Percentiles rank a stretch among this genome's conserved stretches.
Conservation (phyloP, 1,139 yeast genomes). For the Pichia sp. region DNA sequence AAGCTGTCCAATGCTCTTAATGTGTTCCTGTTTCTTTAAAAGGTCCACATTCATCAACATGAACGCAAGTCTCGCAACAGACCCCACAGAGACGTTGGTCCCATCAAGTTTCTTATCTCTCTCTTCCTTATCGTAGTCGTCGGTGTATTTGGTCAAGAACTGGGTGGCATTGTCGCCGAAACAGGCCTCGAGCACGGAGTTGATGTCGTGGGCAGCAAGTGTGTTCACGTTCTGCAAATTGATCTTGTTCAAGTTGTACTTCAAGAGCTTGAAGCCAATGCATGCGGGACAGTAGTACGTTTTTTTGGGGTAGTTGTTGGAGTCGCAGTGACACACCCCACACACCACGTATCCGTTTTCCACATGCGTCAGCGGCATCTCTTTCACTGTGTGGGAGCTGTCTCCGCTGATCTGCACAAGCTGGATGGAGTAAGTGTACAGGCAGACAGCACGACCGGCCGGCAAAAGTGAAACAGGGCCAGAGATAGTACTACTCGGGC, state of each 20-base stretch:
- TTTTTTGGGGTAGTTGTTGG: not conserved
- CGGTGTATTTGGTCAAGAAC: slow-evolving; percentile 18
- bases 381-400: not conserved
- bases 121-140: not conserved
- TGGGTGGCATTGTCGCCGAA: slow-evolving; percentile 22
- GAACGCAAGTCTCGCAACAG: slow-evolving; percentile 40
- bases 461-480: too few relatives aligned
- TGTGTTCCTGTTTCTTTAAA: slow-evolving; percentile 30
- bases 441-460: too few relatives aligned
- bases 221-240: slow-evolving; percentile 20
- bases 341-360: slow-evolving; percentile 7
- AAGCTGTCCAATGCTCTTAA: slow-evolving; percentile 30
- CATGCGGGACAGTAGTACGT: slow-evolving; percentile 26
- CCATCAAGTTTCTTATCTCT: slow-evolving; percentile 3
- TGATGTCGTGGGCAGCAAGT: slow-evolving; percentile 19
- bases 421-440: too few relatives aligned
- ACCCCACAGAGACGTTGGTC: slow-evolving; percentile 27
- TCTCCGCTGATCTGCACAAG: too few relatives aligned
- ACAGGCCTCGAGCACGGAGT: slow-evolving; percentile 23
- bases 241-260: slow-evolving; percentile 22
- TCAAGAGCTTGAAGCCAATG: slow-evolving; percentile 25
- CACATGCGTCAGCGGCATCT: not conserved
- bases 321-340: slow-evolving; percentile 18
- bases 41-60: slow-evolving; percentile 43
- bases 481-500: not conserved